Evolutionary conservation across 1,139 yeast species (phyloP).

Genomic region (Yamadazyma friedrichii): DNA sequence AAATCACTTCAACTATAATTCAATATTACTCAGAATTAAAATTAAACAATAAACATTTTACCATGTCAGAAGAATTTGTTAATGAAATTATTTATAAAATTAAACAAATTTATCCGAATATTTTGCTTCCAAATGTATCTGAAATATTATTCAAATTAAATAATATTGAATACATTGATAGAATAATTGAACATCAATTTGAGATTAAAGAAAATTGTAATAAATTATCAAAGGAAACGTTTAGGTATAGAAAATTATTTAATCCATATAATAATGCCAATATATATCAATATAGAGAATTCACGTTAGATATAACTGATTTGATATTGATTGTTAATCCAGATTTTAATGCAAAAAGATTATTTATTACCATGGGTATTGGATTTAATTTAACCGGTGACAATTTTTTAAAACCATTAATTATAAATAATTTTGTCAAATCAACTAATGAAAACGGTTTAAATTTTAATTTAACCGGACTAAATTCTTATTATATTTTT

Average conservation of each 20-base stretch:
- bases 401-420: constrained; percentile 19
- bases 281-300: constrained; percentile 20
- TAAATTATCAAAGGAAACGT: constrained; percentile 16
- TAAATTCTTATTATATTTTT: constrained; percentile 9
- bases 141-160: constrained; percentile 1
- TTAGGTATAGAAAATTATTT: constrained; percentile 14
- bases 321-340: constrained; percentile 10
- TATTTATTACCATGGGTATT: constrained; percentile 17
- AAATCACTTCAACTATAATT: constrained; percentile 5
- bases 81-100: constrained; percentile 1
- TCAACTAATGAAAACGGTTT: neutral
- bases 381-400: constrained; percentile 19
- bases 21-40: constrained; percentile 9
- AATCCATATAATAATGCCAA: constrained; percentile 13
- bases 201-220: constrained; percentile 10
- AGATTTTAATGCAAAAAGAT: constrained; percentile 2
- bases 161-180: constrained; percentile 6
- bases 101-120: constrained; percentile 6
- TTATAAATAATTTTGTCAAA: constrained; percentile 13
- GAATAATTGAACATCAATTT: constrained; percentile 7
- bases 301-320: constrained; percentile 18
- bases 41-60: neutral
- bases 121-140: neutral
- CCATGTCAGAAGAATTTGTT: neutral
- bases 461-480: constrained; percentile 10